Evolutionary conservation across 768 basidiomycete species (phyloP), one percentile per base, ranked within the genome.

Genomic region (Boletus pseudopeckii): DNA sequence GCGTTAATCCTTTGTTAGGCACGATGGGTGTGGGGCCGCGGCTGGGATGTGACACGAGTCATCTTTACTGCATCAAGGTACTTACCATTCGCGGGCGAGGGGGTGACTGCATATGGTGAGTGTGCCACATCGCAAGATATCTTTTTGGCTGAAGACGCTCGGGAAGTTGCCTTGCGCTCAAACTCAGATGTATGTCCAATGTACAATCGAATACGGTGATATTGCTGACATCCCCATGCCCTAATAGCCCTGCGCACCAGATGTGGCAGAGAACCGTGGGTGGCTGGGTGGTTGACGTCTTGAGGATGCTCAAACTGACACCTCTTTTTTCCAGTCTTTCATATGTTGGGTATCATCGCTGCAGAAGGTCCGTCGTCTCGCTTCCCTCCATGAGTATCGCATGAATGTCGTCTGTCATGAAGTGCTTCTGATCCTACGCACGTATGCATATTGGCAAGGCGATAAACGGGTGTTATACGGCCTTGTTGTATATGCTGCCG

Each of bases 51-150:
- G 9, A 60, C 55, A 1, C 61, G 61, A 20, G 17, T 52, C 34
- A 9, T 60, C 30, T 64, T 66, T 22, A 53, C 33, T 14, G 11
- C 42, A 11, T 65, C 63, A 6, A 64, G 62, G 28, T 66, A 66
- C 45, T 22, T 66, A 10, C 62, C 63, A 6, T 64, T 60, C 20
- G 37, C 33, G 11, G 61, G 58, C 3, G 10, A 17, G 26, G 55
- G 15, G 7, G 26, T 66, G 43, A 53, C 55, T 30, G 48, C 36
- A 39, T 57, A 60, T 42, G 41, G 63, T 64, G 32, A 48, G 55
- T 17, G n/a, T 32, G 17, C 8, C 13, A 10, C 13, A 10, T 26
- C 14, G 18, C 13, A 7, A 15, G 13, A 5, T 18, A 4, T 13
- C n/a, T 7, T 18, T 43, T 18, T 13, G 9, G 14, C 42, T 54